phyloP scores from a whole-genome alignment of 1,139 yeast species.

The Debaryomyces robertsiae region DNA sequence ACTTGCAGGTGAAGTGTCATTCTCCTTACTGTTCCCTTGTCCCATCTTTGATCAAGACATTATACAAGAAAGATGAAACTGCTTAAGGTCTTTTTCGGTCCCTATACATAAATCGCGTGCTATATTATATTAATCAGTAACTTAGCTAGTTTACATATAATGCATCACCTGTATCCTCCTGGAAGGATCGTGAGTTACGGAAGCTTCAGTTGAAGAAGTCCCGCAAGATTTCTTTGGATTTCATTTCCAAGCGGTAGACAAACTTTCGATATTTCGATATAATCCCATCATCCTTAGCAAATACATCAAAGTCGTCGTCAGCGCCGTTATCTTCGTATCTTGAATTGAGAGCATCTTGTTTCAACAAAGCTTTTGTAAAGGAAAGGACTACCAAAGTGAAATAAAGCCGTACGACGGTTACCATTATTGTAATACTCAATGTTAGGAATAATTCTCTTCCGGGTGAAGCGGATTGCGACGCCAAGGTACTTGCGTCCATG shows the following conservation, averaged over 20 bases:
- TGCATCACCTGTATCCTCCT: neutral
- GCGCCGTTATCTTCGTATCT: conserved; percentile 22
- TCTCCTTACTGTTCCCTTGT: conserved; percentile 20
- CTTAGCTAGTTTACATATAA: too few relatives aligned
- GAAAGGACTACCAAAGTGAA: conserved; percentile 65
- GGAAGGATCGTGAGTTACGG: neutral
- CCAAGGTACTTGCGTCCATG: conserved; percentile 17
- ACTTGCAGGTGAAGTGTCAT: neutral
- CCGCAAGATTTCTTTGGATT: conserved; percentile 32
- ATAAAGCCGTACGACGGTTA: conserved; percentile 61
- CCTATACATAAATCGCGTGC: too few relatives aligned
- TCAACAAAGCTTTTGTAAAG: conserved; percentile 52
- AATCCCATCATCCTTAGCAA: conserved; percentile 24
- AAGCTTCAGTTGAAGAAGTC: conserved; percentile 21
- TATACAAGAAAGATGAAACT: too few relatives aligned
- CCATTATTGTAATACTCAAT: conserved; percentile 53
- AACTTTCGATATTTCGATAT: conserved; percentile 25
- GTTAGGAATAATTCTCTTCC: conserved; percentile 74
- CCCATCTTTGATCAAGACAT: conserved; percentile 1
- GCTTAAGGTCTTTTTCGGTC: too few relatives aligned
- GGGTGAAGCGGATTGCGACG: conserved; percentile 65
- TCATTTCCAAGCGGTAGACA: conserved; percentile 33
- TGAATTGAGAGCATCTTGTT: conserved; percentile 31
- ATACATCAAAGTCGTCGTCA: conserved; percentile 32
- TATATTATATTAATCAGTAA: too few relatives aligned